Evolutionary conservation across 2,329 filamentous ascomycete genomes (phyloP), one percentile per base, ranked within the genome.

Genomic region (Trichoderma gracile): DNA sequence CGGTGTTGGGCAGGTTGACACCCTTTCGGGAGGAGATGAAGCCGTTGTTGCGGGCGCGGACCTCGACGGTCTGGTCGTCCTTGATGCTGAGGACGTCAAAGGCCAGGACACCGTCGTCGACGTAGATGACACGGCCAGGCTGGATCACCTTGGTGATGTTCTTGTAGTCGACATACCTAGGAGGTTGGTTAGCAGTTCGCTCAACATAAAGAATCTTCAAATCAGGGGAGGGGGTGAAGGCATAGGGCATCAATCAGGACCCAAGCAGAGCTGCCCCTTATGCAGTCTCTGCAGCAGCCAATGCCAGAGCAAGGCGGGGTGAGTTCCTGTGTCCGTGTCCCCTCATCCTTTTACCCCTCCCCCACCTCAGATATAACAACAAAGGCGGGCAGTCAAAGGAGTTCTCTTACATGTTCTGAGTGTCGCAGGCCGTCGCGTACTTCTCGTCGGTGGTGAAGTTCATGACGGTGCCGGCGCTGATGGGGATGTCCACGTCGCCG

Each of bases 111-210:
- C 95, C 95, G 75, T 99, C 95, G 75, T 99, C 95, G 73, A 99
- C 95, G 81, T 96, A 99, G 84, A 99, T 96, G 79, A 90, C 89
- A 74, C 95, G 93, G 75, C 94, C 95, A 66, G 86, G 83, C 77
- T 91, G 80, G 75, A 99, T 98, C 73, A 99, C 95, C 83, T 96
- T 97, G 81, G 94, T 97, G 81, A 99, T 98, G 86, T 99, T 99
- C 89, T 96, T 96, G 86, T 99, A 98, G 84, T 98, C 94, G 75
- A 98, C 90, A 76, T 93, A 97, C 89, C 91, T 94, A 68, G 33
- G 33, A n/a, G 14, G 3, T 38, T 25, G 14, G 50, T 65, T 49
- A 66, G 65, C 40, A 49, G 30, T 59, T 5, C n/a, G 21, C 38
- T 43, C 23, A 33, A 17, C 23, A n/a, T n/a, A n/a, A n/a, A n/a